Evolutionary conservation across 495 filamentous ascomycete genomes (phyloP).

Genomic region (Podospora anserina): DNA sequence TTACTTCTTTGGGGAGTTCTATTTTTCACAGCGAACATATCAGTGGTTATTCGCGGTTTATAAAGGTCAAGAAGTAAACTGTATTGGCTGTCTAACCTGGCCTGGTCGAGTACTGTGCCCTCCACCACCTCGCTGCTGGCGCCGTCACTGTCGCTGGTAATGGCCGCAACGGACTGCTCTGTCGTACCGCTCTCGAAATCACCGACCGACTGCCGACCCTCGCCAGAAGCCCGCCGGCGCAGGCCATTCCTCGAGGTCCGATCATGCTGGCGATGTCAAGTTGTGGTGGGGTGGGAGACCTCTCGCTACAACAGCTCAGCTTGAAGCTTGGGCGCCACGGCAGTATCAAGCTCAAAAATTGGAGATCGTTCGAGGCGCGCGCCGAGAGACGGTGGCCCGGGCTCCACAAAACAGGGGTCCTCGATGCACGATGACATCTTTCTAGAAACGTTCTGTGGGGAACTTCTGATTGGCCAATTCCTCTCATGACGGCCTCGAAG

Average conservation of each 20-base stretch:
- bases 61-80: too few relatives aligned
- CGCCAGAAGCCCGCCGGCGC: constrained; percentile 9
- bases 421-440: constrained; percentile 30
- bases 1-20: constrained; percentile 15
- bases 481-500: constrained; percentile 4
- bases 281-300: constrained; percentile 15
- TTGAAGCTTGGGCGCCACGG: neutral
- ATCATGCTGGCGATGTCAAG: constrained; percentile 15
- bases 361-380: neutral
- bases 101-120: constrained; percentile 7
- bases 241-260: constrained; percentile 20
- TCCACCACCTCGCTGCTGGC: neutral
- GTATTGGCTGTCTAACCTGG: neutral
- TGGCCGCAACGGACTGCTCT: constrained; percentile 5
- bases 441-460: constrained; percentile 2
- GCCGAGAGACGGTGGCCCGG: neutral
- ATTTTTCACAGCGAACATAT: neutral
- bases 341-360: constrained; percentile 3
- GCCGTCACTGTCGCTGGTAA: neutral
- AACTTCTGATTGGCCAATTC: constrained; percentile 14
- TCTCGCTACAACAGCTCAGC: neutral
- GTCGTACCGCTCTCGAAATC: constrained; percentile 12
- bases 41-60: neutral
- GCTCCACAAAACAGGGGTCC: constrained; percentile 10
- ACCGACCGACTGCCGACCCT: constrained; percentile 5